Evolutionary conservation across 2,329 filamentous ascomycete genomes (phyloP), one percentile per base, ranked within the genome.

Genomic region (Aspergillus luchuensis): DNA sequence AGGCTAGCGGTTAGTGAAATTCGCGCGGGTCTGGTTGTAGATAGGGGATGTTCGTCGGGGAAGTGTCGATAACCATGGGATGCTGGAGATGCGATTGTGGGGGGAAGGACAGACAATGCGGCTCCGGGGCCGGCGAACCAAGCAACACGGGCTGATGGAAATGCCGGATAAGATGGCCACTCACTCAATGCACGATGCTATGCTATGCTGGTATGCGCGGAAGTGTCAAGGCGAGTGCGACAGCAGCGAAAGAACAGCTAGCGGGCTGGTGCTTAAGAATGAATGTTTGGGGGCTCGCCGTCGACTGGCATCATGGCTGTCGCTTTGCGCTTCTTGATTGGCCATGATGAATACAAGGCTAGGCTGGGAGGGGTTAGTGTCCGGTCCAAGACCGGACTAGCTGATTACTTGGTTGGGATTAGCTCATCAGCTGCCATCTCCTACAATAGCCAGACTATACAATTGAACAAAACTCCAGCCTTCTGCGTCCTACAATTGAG

Each of bases 301-400:
- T 52, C 36, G 28, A 39, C 59, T 58, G 63, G 57, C 60, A 67
- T 67, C 60, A 67, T 60, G 54, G 55, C 23, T 61, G 64, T 63
- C 62, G 61, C 59, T 61, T 56, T 48, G 53, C 53, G 51, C 47
- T 43, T 49, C 36, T 33, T 66, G 58, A 60, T 61, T 66, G 59
- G 64, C 25, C 38, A 41, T 57, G 23, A 13, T 10, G 17, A 4
- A 10, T n/a, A 13, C n/a, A 11, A 45, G 57, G 56, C 66, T 63
- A 67, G 58, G 25, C 63, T 47, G 2, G 10, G 60, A 49, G 6
- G 13, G 39, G 63, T 21, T 38, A 53, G 39, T 47, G 33, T 45
- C 36, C 33, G 39, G 13, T 25, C 45, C 45, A 21, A 49, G 45
- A 25, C 28, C 41, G 41, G 41, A 45, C 41, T 45, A 63, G 54